These are phyloP conservation scores for Venturia oleaginea DNA, from an alignment of 2,329 filamentous ascomycete genomes.

Conservation along the genomic window DNA sequence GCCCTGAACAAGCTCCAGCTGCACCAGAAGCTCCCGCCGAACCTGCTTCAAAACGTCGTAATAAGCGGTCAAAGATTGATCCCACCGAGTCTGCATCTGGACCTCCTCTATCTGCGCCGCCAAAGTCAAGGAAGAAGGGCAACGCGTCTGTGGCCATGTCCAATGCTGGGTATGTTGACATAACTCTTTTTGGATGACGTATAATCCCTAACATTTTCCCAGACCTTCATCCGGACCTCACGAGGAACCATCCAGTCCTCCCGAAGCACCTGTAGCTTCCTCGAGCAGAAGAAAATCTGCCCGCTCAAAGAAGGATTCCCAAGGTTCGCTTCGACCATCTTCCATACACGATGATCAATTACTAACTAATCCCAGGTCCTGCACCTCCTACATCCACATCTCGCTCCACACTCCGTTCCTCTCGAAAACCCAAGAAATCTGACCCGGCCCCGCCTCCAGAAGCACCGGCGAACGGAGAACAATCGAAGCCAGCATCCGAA, in stretches of 20 bases:
- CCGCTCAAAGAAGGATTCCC: constrained; percentile 57
- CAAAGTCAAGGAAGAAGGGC: constrained; percentile 45
- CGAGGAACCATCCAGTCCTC: constrained; percentile 44
- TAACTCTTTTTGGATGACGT: constrained; percentile 11
- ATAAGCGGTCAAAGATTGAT: constrained; percentile 23
- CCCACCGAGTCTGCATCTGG: not conserved
- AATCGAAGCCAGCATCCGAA: not conserved
- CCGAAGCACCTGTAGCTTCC: constrained; percentile 46
- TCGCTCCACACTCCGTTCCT: constrained; percentile 8
- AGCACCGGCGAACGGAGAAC: constrained; percentile 3
- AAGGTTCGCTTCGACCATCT: constrained; percentile 34
- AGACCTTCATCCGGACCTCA: constrained; percentile 57
- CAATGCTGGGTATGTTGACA: constrained; percentile 52
- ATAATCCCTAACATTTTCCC: constrained; percentile 19
- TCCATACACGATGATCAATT: constrained; percentile 23
- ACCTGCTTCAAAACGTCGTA: constrained; percentile 28
- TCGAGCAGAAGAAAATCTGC: constrained; percentile 67
- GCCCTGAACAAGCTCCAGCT: constrained; percentile 39
- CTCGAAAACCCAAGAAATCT: constrained; percentile 8
- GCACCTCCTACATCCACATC: constrained; percentile 16
- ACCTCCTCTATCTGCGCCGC: constrained; percentile 29
- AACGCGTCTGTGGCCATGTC: constrained; percentile 62
- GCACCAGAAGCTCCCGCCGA: constrained; percentile 31
- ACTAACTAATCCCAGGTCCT: constrained; percentile 19
- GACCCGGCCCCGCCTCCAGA: constrained; percentile 22